Evolutionary conservation across 768 basidiomycete genomes (phyloP), one percentile per base, ranked within the genome.

Genomic region (Asterophora parasitica): DNA sequence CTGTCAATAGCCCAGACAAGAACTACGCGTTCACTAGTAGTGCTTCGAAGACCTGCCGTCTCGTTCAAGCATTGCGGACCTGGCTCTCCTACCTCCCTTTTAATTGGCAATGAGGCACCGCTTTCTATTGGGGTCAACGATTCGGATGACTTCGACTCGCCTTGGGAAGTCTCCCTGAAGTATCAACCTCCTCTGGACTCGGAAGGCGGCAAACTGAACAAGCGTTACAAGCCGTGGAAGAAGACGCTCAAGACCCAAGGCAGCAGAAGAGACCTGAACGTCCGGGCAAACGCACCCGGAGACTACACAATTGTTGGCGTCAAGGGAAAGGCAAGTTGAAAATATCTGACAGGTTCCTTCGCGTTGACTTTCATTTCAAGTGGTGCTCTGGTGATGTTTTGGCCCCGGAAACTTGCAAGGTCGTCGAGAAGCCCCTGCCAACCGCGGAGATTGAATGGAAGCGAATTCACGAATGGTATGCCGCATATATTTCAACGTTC

Each of bases 371-470:
- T 12, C n/a, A 1, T n/a, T 51, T 41, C 23, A 57, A 81, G 73
- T 81, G 80, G 64, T 97, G 93, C 58, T 69, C 78, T 35, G 93
- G 93, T 5, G 85, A 88, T 49, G 82, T 97, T 1, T 70, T 91
- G 34, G 85, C 88, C 40, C 91, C 92, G 0, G 89, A 92, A 48
- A 79, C 73, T 4, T 92, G 91, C 56, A 77, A 70, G 48, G 88
- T 94, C 2, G 66, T 85, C 23, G 82, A 92, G 62, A 76, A 79
- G 53, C 88, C 90, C 4, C 59, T 76, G 26, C 93, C 93, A 2
- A 81, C 79, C 3, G 88, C 91, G 17, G 85, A 94, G 58, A 88
- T 95, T 50, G 79, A 85, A 65, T 92, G 90, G 82, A 88, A 83
- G 57, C 83, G 83, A 42, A 87, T 94, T 49, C 89, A 92, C 51